Base-by-base conservation (phyloP, 2,329 filamentous ascomycete species). In the Geosmithia putterillii region DNA sequence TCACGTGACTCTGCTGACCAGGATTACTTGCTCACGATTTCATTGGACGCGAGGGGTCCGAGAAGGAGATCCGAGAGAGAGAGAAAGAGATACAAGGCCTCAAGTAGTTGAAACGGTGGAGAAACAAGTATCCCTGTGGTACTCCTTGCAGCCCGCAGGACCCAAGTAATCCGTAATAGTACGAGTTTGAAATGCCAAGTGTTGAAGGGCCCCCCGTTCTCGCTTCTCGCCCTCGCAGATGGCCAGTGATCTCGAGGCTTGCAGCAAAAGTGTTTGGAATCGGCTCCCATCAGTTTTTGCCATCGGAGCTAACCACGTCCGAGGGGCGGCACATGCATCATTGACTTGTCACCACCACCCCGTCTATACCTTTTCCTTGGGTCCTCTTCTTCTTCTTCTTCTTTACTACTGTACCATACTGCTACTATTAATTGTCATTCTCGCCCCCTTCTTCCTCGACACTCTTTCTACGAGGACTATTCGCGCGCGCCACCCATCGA, bases 1-100 rank as follows among this genome's bases (percentile, higher is more conserved):
- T 46, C 44, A 46, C 44, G 41, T 46, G 44, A 32, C 4, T 37
- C 3, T 32, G 28, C 28, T 32, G 10, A 32, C 28, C 5, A 32
- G 25, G 39, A 4, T 44, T 38, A 44, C 20, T 44, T 41, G 12
- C 25, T 7, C 18, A 14, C 14, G 7, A 25, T n/a, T 8, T 38
- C 25, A 44, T 44, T 44, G 43, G 43, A 32, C 12, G n/a, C 36
- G 19, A 21, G 17, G 15, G 14, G n/a, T 20, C 19, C 3, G 38
- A 23, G 19, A 25, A 19, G 28, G n/a, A n/a, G n/a, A n/a, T n/a
- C n/a, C n/a, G n/a, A n/a, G n/a, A n/a, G n/a, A n/a, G n/a, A n/a
- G n/a, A n/a, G n/a, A n/a, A n/a, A 6, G 10, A 12, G 28, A 14
- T 32, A 32, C 28, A 32, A 12, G 28, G 4, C 10, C 3, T 14